Base-by-base conservation (phyloP, 1,139 yeast genomes). In the Blastobotrys capitulatus region DNA sequence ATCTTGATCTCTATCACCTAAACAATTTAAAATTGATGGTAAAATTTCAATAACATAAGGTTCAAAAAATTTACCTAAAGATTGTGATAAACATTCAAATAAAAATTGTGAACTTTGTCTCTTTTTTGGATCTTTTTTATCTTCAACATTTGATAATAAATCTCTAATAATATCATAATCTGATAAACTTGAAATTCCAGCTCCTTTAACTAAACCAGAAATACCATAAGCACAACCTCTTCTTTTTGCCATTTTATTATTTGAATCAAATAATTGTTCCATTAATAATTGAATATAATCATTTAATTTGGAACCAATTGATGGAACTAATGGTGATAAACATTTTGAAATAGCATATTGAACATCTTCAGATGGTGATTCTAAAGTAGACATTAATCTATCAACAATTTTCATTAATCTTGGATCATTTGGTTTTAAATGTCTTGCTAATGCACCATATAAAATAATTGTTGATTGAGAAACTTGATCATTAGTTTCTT, bases 181-280 rank as follows among this genome's bases (percentile, higher is more conserved):
- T 4, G 88, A 76, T 48, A 92, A 70, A 0, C 95, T 76, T 50
- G 80, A 76, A 49, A 94, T 82, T 55, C 97, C 98, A 27, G 80
- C 77, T 53, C 99, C 98, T 63, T 87, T 85, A 12, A 86, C 94
- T 43, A 92, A 70, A 54, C 98, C 98, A 9, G 97, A 86, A 58
- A 92, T 77, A 67, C 97, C 98, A 68, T 86, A 89, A 1, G 98
- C 97, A 1, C 96, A 94, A 62, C 98, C 99, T 58, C 92, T 79
- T 64, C 96, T 79, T 15, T 76, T 72, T 0, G 83, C 80, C 43
- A 75, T 66, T 2, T 73, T 68, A 19, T 73, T 70, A 8, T 76
- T 75, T 5, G 73, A 72, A 18, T 54, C 37, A 59, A 84, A 81
- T 34, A 90, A 71, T 56, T 77, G 79, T 3, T 73, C 76, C 60